Conservation (phyloP, 495 filamentous ascomycete genomes). For the Penicillium turbatum region DNA sequence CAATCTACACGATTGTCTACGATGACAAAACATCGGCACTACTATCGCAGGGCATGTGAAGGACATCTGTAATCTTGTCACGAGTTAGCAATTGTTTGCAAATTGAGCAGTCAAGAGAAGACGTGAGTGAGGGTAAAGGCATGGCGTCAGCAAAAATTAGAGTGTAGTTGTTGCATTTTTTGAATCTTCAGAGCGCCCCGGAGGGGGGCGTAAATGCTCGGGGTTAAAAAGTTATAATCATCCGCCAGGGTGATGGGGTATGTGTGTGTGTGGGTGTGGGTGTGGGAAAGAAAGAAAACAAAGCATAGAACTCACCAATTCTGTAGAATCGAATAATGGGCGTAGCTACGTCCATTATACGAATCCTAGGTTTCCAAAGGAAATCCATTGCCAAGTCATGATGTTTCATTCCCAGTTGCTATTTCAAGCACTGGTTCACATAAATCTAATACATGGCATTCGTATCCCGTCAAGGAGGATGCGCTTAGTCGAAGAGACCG, state of each 20-base stretch:
- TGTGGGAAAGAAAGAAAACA: constrained; percentile 5
- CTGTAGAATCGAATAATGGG: constrained; percentile 30
- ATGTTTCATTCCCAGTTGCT: constrained; percentile 30
- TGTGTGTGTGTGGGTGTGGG: not conserved
- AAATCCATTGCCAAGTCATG: constrained; percentile 31
- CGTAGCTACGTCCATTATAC: constrained; percentile 41
- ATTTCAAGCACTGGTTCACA: constrained; percentile 27
- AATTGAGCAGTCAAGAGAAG: constrained; percentile 6
- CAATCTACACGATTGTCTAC: constrained; percentile 8
- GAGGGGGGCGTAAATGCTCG: constrained; percentile 34
- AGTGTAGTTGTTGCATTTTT: constrained; percentile 56
- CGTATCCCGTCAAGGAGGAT: constrained; percentile 27
- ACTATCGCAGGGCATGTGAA: constrained; percentile 2
- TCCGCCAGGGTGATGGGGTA: constrained; percentile 33
- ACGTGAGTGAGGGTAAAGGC: constrained; percentile 12
- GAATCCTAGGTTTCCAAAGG: constrained; percentile 14
- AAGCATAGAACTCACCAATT: constrained; percentile 30
- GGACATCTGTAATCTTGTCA: constrained; percentile 15
- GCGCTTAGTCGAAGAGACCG: constrained; percentile 56
- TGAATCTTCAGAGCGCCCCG: constrained; percentile 46
- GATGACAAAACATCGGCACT: constrained; percentile 3
- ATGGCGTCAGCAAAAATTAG: constrained; percentile 60
- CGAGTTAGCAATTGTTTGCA: constrained; percentile 30
- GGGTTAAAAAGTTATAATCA: constrained; percentile 60
- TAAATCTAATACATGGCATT: constrained; percentile 44